Conservation (phyloP, 164 flowering plant species). For the Buxus sempervirens region DNA sequence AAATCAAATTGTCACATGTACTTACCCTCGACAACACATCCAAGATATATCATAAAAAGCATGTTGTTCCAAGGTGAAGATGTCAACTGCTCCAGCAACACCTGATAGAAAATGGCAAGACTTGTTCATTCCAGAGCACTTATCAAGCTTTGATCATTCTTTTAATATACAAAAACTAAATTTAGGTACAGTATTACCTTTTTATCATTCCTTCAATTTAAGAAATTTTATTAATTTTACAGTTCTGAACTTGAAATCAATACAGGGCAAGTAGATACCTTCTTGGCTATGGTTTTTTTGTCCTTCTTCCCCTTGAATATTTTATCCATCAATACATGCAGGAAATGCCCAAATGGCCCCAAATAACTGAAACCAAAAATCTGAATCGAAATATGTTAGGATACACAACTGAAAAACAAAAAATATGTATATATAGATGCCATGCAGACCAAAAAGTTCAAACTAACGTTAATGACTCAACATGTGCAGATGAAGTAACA, state of each 20-base stretch:
- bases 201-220: background rate
- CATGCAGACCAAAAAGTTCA: too few relatives aligned
- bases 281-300: constrained; percentile 71
- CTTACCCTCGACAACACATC: constrained; percentile 76
- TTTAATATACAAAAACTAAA: too few relatives aligned
- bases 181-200: background rate
- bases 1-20: background rate
- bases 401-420: background rate
- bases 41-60: constrained; percentile 79
- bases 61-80: constrained; percentile 86
- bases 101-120: constrained; percentile 42
- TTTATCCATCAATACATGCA: constrained; percentile 65
- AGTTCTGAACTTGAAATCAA: background rate
- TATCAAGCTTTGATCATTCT: background rate
- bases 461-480: too few relatives aligned
- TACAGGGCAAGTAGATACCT: constrained; percentile 42
- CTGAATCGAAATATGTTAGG: constrained; percentile 35
- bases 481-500: too few relatives aligned
- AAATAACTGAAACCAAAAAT: constrained; percentile 76
- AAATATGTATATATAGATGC: background rate
- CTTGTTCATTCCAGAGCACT: background rate
- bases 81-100: constrained; percentile 79
- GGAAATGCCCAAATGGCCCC: constrained; percentile 90
- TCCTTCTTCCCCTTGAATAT: constrained; percentile 92
- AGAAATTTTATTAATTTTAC: background rate